A percentile compares a stretch with the other conserved stretches of the same genome.
Conservation (phyloP, 73 alveolate species). For the Stentor coeruleus region DNA sequence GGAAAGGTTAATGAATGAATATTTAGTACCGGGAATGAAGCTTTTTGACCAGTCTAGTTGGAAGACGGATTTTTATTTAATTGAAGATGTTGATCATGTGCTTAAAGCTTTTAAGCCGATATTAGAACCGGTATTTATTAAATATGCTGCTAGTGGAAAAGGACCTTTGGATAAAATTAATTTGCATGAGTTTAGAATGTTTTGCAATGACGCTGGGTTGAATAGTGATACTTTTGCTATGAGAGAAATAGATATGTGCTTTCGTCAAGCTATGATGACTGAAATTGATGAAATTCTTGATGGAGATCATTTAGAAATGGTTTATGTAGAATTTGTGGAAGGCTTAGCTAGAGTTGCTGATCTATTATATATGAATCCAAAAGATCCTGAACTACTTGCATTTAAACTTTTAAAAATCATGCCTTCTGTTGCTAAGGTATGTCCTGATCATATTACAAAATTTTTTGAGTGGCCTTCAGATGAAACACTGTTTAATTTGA, state of each 20-base stretch:
- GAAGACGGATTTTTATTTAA: neutral
- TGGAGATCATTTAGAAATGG: neutral
- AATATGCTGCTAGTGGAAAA: neutral
- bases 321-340: constrained; percentile 11
- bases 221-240: neutral
- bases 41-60: neutral
- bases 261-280: constrained; percentile 2
- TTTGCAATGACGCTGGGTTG: neutral
- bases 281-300: neutral
- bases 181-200: neutral
- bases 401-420: too few relatives aligned
- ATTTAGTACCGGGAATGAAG: neutral
- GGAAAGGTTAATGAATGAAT: neutral
- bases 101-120: constrained; percentile 17
- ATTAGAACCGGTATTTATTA: neutral
- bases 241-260: constrained; percentile 7
- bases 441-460: neutral
- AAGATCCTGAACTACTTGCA: neutral
- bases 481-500: neutral
- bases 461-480: neutral
- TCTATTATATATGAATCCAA: neutral
- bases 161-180: neutral
- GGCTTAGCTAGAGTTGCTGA: neutral
- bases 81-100: constrained; percentile 11
- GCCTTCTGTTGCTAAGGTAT: neutral